A percentile compares a stretch with the other conserved stretches of the same genome.
phyloP scores from a whole-genome alignment of 495 filamentous ascomycete species.

The Echria macrotheca region DNA sequence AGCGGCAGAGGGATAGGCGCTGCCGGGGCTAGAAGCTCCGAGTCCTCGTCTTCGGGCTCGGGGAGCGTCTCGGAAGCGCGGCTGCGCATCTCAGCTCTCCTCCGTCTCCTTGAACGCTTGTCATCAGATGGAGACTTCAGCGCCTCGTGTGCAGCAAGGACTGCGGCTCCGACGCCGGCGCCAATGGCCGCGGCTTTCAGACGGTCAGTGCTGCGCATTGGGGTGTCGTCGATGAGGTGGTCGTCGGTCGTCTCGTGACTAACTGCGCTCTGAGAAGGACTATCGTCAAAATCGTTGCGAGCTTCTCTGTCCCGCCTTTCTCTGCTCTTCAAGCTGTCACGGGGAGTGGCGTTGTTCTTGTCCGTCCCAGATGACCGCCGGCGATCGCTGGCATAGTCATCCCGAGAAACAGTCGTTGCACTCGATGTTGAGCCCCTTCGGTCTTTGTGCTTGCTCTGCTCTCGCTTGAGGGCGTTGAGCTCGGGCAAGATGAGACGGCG shows the following conservation, averaged over 20 bases:
- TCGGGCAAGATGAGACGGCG: conserved; percentile 87
- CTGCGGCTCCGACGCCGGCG: conserved; percentile 28
- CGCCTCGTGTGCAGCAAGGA: conserved; percentile 26
- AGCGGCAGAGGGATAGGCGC: conserved; percentile 70
- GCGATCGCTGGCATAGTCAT: conserved; percentile 47
- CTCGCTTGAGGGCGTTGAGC: conserved; percentile 81
- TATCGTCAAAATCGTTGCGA: conserved; percentile 56
- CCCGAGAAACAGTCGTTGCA: conserved; percentile 53
- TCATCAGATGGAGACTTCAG: conserved; percentile 40
- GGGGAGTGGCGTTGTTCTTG: conserved; percentile 26
- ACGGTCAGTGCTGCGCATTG: conserved; percentile 33
- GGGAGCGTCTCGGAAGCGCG: conserved; percentile 30
- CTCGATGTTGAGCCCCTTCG: conserved; percentile 58
- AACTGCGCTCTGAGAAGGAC: conserved; percentile 37
- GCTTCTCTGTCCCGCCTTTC: conserved; percentile 47
- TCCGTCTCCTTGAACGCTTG: conserved; percentile 39
- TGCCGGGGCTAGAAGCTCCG: conserved; percentile 33
- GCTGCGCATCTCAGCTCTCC: conserved; percentile 37
- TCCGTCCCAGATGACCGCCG: conserved; percentile 32
- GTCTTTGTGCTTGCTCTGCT: conserved; percentile 61
- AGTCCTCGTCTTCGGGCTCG: conserved; percentile 34
- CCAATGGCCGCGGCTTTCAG: conserved; percentile 35
- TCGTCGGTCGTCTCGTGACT: conserved; percentile 36
- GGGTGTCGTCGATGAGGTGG: conserved; percentile 35
- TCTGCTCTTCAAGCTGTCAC: conserved; percentile 33